These are phyloP conservation scores for Eurotiales sp. DNA, from an alignment of 2,329 filamentous ascomycete genomes.

Conservation along the genomic window DNA sequence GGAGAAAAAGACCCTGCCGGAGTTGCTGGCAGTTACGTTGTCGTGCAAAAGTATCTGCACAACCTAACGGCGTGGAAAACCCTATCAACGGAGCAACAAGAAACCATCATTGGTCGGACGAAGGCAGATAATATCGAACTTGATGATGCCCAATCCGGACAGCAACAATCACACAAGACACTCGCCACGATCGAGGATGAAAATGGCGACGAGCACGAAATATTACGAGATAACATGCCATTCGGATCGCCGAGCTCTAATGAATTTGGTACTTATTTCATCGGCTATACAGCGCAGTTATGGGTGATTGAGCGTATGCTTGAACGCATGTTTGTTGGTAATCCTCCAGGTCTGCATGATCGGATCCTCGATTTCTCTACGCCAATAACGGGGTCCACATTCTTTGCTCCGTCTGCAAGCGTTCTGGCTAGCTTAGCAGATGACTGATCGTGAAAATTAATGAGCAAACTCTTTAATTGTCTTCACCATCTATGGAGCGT, in stretches of 20 bases:
- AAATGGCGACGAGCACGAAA: conserved; percentile 49
- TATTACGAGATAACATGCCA: conserved; percentile 59
- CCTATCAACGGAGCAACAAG: conserved; percentile 51
- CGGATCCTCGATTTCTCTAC: conserved; percentile 54
- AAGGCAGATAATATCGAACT: conserved; percentile 58
- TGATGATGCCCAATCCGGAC: conserved; percentile 46
- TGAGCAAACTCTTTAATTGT: too few relatives aligned
- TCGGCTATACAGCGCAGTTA: conserved; percentile 50
- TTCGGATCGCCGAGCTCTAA: conserved; percentile 52
- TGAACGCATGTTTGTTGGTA: conserved; percentile 55
- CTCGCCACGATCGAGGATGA: conserved; percentile 53
- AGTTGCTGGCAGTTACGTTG: conserved; percentile 54
- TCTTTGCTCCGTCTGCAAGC: conserved; percentile 50
- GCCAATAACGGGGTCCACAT: conserved; percentile 50
- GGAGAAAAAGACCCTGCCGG: conserved; percentile 36
- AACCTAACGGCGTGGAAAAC: conserved; percentile 47
- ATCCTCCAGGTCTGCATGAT: conserved; percentile 54
- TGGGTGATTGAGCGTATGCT: conserved; percentile 60
- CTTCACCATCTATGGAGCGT: too few relatives aligned
- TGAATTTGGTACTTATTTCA: conserved; percentile 58
- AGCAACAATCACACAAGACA: conserved; percentile 51
- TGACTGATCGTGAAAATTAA: neutral
- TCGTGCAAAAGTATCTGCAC: conserved; percentile 59
- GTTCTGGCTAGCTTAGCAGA: conserved; percentile 26
- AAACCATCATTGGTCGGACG: conserved; percentile 55